Conservation (phyloP, 257 asterid genomes). For the Nicotiana tabacum region DNA sequence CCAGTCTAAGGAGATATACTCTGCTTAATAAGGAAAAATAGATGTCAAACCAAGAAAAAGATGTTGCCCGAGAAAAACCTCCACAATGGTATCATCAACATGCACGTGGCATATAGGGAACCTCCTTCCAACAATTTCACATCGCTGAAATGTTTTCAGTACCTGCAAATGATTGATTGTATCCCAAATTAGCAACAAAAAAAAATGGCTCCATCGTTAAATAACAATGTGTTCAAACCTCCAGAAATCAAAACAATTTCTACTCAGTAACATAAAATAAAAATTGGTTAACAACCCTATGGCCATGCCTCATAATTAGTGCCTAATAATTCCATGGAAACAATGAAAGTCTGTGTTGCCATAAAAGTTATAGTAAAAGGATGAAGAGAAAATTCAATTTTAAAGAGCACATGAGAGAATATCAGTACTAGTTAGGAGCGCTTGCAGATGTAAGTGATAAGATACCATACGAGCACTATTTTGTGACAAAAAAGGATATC, state of each 20-base stretch:
- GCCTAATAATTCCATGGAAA: neutral
- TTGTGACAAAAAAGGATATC: neutral
- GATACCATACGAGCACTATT: neutral
- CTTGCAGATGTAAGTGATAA: neutral
- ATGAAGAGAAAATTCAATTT: neutral
- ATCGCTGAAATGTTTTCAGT: slow-evolving; percentile 15
- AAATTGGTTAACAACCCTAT: neutral
- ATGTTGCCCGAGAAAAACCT: slow-evolving; percentile 15
- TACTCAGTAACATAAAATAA: neutral
- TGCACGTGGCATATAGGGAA: slow-evolving; percentile 32
- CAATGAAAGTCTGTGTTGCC: neutral
- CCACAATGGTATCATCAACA: slow-evolving; percentile 21
- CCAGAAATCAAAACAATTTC: neutral
- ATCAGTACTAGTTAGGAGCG: neutral
- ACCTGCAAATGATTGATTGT: slow-evolving; percentile 18
- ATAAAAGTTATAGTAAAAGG: neutral
- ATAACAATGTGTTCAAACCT: neutral
- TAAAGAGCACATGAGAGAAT: neutral
- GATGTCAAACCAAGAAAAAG: slow-evolving; percentile 7
- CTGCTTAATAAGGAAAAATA: neutral
- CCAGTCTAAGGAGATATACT: neutral
- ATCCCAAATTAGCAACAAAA: neutral
- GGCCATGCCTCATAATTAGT: neutral
- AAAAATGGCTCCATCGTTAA: neutral
- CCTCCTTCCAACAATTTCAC: slow-evolving; percentile 27